Conservation (phyloP, 805 yeast species). For the Ogataea philodendri region DNA sequence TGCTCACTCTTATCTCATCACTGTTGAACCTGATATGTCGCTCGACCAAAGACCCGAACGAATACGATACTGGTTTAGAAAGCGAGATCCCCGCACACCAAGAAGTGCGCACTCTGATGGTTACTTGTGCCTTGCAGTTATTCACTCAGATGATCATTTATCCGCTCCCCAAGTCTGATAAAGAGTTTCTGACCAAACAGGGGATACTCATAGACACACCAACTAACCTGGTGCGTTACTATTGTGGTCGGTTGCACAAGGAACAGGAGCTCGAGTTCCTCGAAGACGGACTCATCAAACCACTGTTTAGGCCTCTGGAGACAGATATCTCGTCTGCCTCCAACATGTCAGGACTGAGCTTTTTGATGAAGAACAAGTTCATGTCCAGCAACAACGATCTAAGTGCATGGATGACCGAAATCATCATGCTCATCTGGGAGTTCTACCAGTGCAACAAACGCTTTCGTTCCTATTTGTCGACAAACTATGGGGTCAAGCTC, state of each 20-base stretch:
- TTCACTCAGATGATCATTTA: conserved; percentile 60
- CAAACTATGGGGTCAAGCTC: conserved; percentile 48
- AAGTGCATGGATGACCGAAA: conserved; percentile 52
- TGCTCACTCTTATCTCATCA: conserved; percentile 60
- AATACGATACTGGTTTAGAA: conserved; percentile 46
- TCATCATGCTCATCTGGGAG: conserved; percentile 71
- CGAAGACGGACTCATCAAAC: conserved; percentile 44
- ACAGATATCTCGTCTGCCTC: conserved; percentile 16
- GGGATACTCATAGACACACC: conserved; percentile 36
- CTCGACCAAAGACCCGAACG: conserved; percentile 37
- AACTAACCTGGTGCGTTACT: conserved; percentile 47
- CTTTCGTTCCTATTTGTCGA: conserved; percentile 46
- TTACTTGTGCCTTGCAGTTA: conserved; percentile 58
- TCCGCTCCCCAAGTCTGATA: conserved; percentile 54
- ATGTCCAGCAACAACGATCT: conserved; percentile 19
- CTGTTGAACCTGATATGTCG: conserved; percentile 62
- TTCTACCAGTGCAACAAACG: conserved; percentile 66
- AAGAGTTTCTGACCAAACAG: conserved; percentile 35
- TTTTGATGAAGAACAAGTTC: conserved; percentile 27
- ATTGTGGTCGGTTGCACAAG: conserved; percentile 52
- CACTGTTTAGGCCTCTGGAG: conserved; percentile 45
- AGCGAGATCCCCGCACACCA: conserved; percentile 31
- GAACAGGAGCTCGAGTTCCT: conserved; percentile 54
- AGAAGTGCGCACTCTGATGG: conserved; percentile 45
- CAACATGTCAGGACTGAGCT: conserved; percentile 23